These are phyloP conservation scores for Cardiospermum halicacabum DNA, from an alignment of 345 rosid species.

Conservation along the genomic window DNA sequence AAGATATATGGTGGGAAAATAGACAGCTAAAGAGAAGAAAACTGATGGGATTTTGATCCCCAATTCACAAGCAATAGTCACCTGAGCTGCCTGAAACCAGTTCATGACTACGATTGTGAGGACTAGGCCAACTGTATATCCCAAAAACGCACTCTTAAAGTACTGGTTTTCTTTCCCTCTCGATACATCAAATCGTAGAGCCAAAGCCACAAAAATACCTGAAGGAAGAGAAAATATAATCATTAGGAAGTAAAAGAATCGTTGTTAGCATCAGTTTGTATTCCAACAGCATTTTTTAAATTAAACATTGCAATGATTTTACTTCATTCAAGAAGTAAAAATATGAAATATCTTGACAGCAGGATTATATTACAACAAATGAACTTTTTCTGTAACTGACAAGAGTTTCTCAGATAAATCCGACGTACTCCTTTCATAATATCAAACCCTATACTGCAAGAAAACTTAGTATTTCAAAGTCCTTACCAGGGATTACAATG, in stretches of 20 bases:
- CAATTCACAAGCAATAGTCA: conserved; percentile 6
- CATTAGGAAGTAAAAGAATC: neutral
- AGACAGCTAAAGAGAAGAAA: neutral
- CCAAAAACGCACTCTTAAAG: conserved; percentile 91
- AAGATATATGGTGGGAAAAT: neutral
- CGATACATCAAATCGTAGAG: conserved; percentile 88
- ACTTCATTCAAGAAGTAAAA: neutral
- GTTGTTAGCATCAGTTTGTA: neutral
- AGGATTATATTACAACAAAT: neutral
- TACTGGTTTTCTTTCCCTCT: conserved; percentile 83
- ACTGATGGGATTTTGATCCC: neutral
- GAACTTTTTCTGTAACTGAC: neutral
- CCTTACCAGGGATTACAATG: conserved; percentile 93
- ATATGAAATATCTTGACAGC: neutral
- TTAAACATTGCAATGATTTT: neutral
- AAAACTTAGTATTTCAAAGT: conserved; percentile 6
- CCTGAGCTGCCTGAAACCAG: conserved; percentile 99
- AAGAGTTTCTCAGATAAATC: neutral
- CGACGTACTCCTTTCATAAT: neutral
- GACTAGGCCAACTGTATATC: conserved; percentile 68
- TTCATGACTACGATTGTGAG: conserved; percentile 95
- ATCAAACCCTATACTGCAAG: neutral
- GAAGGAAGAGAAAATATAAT: neutral
- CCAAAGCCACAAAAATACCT: conserved; percentile 98
- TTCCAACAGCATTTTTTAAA: neutral